These are phyloP conservation scores for Blastomyces silverae DNA, from an alignment of 2,329 filamentous ascomycete species.

Conservation along the genomic window DNA sequence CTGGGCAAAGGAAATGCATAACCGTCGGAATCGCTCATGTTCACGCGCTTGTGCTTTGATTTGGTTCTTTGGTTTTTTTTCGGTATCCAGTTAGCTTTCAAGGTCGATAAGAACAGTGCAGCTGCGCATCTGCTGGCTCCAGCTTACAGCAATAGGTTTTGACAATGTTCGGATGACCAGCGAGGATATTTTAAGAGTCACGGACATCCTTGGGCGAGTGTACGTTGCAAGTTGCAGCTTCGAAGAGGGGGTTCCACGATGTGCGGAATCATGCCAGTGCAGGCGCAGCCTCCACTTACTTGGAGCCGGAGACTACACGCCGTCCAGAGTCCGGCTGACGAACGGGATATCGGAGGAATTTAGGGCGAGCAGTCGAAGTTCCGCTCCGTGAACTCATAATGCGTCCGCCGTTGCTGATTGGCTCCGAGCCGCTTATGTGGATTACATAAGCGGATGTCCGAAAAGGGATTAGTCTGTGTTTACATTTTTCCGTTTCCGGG, in stretches of 20 bases:
- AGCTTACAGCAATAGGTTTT: conserved; percentile 59
- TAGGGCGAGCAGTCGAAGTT: background rate
- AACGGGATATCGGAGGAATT: background rate
- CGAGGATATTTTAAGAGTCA: conserved; percentile 61
- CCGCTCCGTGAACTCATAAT: background rate
- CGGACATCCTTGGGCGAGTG: conserved; percentile 45
- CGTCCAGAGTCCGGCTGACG: background rate
- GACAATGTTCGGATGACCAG: conserved; percentile 59
- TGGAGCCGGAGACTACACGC: background rate
- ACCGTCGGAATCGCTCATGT: conserved; percentile 57
- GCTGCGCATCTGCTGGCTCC: background rate
- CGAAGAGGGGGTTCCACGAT: background rate
- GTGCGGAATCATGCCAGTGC: background rate
- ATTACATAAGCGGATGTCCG: background rate
- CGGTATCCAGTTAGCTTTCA: conserved; percentile 10
- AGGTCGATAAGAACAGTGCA: background rate
- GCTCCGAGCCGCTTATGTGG: background rate
- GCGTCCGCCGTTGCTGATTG: conserved; percentile 1
- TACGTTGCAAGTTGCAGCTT: background rate
- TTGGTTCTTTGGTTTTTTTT: conserved; percentile 46
- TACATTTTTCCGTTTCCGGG: conserved; percentile 18
- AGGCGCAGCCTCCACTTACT: background rate
- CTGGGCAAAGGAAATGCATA: conserved; percentile 59
- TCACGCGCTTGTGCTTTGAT: conserved; percentile 63
- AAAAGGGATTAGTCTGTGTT: conserved; percentile 7